These are phyloP conservation scores for Boechera divaricarpa DNA, from an alignment of 345 rosid genomes.

Conservation along the genomic window DNA sequence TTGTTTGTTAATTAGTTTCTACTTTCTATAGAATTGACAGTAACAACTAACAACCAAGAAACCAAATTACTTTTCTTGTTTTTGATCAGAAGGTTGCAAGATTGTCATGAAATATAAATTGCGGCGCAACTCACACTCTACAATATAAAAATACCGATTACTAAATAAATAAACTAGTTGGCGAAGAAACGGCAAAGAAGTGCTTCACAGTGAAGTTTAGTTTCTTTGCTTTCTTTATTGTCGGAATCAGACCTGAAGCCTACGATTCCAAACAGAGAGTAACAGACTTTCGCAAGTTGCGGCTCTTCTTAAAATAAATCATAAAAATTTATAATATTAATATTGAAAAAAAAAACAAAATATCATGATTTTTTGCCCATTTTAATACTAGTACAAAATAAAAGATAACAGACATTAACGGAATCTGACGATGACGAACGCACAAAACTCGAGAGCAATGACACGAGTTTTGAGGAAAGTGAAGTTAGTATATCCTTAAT, in stretches of 20 bases:
- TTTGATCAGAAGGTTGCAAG: background rate
- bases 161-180: background rate
- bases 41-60: background rate
- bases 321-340: background rate
- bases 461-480: conserved; percentile 12
- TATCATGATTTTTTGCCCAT: background rate
- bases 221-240: conserved; percentile 31
- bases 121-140: conserved; percentile 36
- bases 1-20: too few species aligned
- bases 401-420: conserved; percentile 30
- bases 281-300: conserved; percentile 44
- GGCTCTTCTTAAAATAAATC: conserved; percentile 4
- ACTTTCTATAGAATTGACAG: background rate
- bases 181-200: conserved; percentile 17
- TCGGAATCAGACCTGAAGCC: conserved; percentile 43
- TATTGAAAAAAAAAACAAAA: background rate
- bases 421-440: conserved; percentile 40
- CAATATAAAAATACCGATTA: conserved; percentile 4
- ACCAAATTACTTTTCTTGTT: background rate
- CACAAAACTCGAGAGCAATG: conserved; percentile 16
- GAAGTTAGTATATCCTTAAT: background rate
- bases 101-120: conserved; percentile 33
- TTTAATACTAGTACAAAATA: background rate
- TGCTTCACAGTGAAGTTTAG: conserved; percentile 39
- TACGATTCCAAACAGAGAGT: conserved; percentile 28